Conservation (phyloP, 805 yeast species). For the Teunomyces kruisii region DNA sequence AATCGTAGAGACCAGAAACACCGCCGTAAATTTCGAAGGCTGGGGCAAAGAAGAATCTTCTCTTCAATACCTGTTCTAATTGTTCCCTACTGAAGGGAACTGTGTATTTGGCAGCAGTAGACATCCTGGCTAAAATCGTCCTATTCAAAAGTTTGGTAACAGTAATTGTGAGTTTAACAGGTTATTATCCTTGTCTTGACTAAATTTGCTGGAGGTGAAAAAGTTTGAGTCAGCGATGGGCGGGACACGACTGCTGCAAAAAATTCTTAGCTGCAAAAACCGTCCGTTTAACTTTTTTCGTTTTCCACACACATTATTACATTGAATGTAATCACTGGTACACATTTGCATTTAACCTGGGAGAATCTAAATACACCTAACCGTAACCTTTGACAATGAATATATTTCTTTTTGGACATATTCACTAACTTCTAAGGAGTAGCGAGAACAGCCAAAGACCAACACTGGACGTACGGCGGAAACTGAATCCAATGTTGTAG, state of each 20-base stretch:
- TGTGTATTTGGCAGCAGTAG: conserved; percentile 23
- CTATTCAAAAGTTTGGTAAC: conserved; percentile 1
- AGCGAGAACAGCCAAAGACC: no score
- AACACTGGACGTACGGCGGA: no score
- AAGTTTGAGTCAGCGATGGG: conserved; percentile 4
- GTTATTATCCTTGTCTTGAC: not conserved
- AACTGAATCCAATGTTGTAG: no score
- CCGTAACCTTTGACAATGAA: no score
- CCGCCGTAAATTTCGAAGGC: conserved; percentile 98
- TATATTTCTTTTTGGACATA: no score
- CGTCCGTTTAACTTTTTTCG: not conserved
- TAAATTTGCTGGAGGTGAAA: not conserved
- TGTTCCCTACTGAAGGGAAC: conserved; percentile 75
- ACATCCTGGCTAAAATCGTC: conserved; percentile 18
- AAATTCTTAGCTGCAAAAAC: not conserved
- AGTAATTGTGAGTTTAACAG: conserved; percentile 1
- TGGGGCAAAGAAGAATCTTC: conserved; percentile 97
- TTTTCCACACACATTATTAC: no score
- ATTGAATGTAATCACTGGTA: no score
- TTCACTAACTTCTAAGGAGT: no score
- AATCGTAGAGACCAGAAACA: conserved; percentile 95
- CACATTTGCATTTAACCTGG: no score
- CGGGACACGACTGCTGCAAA: conserved; percentile 3
- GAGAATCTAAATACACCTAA: no score
- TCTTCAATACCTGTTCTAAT: conserved; percentile 85